Percentiles rank a stretch among this genome's conserved stretches.
phyloP scores from a whole-genome alignment of 768 basidiomycete genomes.

The Mycena polygramma region DNA sequence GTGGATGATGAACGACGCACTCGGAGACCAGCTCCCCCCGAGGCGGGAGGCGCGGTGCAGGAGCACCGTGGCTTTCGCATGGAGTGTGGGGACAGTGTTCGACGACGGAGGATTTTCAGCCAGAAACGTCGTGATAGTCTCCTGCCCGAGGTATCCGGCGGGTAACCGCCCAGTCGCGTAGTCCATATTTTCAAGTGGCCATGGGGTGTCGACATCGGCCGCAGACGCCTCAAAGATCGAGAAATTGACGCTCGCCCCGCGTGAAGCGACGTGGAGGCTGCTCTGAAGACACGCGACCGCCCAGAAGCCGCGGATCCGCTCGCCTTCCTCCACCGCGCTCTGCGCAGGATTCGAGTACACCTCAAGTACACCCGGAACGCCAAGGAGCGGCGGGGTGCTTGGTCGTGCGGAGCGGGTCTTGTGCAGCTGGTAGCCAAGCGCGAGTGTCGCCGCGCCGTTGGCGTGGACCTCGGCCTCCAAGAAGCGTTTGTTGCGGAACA shows the following conservation, averaged over 20 bases:
- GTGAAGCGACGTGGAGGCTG: constrained; percentile 20
- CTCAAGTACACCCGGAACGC: not conserved
- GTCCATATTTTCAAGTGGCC: constrained; percentile 34
- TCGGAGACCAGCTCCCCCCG: constrained; percentile 13
- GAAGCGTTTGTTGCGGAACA: constrained; percentile 29
- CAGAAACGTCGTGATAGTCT: constrained; percentile 18
- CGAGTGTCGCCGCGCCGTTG: constrained; percentile 31
- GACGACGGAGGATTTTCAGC: constrained; percentile 1
- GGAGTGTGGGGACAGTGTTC: not conserved
- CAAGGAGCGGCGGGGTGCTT: not conserved
- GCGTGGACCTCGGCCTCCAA: constrained; percentile 30
- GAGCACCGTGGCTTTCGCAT: constrained; percentile 33
- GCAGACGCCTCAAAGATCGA: constrained; percentile 24
- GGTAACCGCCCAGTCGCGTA: constrained; percentile 8
- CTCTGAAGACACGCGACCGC: constrained; percentile 32
- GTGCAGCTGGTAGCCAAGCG: constrained; percentile 29
- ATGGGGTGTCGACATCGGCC: constrained; percentile 34
- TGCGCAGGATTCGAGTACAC: constrained; percentile 9
- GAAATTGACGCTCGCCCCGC: constrained; percentile 9
- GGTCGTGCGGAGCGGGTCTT: constrained; percentile 19
- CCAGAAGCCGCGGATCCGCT: constrained; percentile 41
- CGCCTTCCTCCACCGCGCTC: constrained; percentile 34
- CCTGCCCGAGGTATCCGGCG: not conserved
- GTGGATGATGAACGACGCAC: constrained; percentile 7
- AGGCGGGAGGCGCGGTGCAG: constrained; percentile 33